A percentile compares a stretch with the other conserved stretches of the same genome.
Evolutionary conservation across 768 basidiomycete genomes (phyloP).

Genomic region (Rickenella mellea): DNA sequence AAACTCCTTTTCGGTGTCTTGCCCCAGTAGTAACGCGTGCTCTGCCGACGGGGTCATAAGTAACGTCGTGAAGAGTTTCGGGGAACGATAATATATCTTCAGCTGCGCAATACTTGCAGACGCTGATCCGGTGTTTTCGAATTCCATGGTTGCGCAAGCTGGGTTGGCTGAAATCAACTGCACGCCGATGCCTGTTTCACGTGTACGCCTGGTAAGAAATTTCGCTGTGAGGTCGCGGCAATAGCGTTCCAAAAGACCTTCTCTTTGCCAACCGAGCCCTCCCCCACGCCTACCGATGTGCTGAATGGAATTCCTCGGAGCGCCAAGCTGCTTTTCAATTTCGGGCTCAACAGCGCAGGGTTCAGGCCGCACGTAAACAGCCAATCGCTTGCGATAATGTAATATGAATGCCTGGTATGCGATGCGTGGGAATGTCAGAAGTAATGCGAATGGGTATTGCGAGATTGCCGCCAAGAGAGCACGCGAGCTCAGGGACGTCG

Average conservation of each 20-base stretch:
- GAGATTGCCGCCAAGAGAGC: conserved; percentile 29
- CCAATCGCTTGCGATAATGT: conserved; percentile 48
- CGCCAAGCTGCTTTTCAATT: conserved; percentile 4
- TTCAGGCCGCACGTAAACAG: conserved; percentile 52
- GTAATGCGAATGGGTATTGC: conserved; percentile 40
- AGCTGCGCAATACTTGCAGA: conserved; percentile 10
- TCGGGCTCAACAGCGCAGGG: conserved; percentile 25
- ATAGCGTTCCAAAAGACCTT: conserved; percentile 19
- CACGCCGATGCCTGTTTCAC: conserved; percentile 26
- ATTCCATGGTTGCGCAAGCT: neutral
- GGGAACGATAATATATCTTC: conserved; percentile 34
- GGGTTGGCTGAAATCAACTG: conserved; percentile 28
- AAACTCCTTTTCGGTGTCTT: conserved; percentile 29
- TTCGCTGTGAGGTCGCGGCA: conserved; percentile 17
- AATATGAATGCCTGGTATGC: conserved; percentile 49
- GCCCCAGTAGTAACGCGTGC: conserved; percentile 32
- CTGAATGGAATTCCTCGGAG: conserved; percentile 15
- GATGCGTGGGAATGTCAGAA: conserved; percentile 52
- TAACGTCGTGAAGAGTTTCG: conserved; percentile 38
- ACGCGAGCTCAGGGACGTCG: conserved; percentile 29
- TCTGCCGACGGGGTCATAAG: conserved; percentile 32
- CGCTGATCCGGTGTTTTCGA: neutral
- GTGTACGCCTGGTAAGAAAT: conserved; percentile 26
- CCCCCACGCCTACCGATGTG: conserved; percentile 4
- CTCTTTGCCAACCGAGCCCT: conserved; percentile 26